Conservation (phyloP, 179 eudicot genomes). For the Gypsophila paniculata region DNA sequence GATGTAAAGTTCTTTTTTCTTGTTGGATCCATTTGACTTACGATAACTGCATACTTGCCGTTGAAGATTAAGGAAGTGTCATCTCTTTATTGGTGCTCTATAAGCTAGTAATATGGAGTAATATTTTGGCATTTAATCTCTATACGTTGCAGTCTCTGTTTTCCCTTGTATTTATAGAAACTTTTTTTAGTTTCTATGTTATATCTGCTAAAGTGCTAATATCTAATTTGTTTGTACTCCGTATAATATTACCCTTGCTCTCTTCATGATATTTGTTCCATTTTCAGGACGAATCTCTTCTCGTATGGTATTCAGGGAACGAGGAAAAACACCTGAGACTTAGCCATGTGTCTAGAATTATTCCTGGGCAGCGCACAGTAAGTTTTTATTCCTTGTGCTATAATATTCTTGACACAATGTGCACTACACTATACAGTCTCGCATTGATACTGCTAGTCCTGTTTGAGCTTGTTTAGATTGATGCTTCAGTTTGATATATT, state of each 20-base stretch:
- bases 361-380: constrained; percentile 97
- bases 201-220: no score
- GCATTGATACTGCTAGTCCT: background rate
- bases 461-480: background rate
- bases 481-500: background rate
- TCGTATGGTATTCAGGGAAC: constrained; percentile 86
- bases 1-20: background rate
- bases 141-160: no score
- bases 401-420: background rate
- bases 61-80: background rate
- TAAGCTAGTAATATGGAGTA: background rate
- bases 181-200: background rate
- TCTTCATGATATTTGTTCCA: background rate
- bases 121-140: background rate
- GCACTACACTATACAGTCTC: background rate
- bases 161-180: background rate
- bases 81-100: background rate
- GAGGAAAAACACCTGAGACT: constrained; percentile 86
- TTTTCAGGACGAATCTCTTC: constrained; percentile 81
- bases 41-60: background rate
- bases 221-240: background rate
- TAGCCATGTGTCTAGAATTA: constrained; percentile 72
- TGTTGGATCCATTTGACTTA: background rate
- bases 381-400: constrained; percentile 23
- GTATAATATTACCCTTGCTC: background rate